These are phyloP conservation scores for Kodamaea nitidulidarum DNA, from an alignment of 805 yeast genomes.

Conservation along the genomic window DNA sequence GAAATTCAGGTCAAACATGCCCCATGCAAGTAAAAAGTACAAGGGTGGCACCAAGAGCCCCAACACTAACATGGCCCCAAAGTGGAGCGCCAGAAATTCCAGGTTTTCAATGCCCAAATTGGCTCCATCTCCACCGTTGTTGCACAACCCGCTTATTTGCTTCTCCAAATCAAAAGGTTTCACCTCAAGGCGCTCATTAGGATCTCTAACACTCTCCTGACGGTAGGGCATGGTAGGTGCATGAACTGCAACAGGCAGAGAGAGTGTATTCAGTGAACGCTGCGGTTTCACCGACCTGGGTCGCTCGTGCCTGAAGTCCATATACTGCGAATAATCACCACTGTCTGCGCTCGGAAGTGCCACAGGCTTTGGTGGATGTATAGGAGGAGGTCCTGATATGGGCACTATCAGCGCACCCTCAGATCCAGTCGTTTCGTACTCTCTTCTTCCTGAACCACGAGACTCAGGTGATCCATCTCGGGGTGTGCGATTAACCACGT, in stretches of 20 bases:
- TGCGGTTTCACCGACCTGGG: slow-evolving; percentile 11
- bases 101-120: background rate
- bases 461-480: background rate
- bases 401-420: background rate
- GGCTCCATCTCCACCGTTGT: background rate
- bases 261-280: slow-evolving; percentile 6
- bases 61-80: slow-evolving; percentile 21
- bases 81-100: slow-evolving; percentile 3
- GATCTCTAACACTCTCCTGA: background rate
- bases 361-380: slow-evolving; percentile 3
- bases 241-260: slow-evolving; percentile 5
- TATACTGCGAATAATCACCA: slow-evolving; percentile 6
- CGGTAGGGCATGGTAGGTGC: background rate
- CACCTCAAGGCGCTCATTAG: too few species aligned
- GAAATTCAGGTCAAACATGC: slow-evolving; percentile 29
- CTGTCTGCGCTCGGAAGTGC: background rate
- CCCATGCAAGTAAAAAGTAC: slow-evolving; percentile 32
- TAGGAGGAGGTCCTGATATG: slow-evolving; percentile 3
- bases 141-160: slow-evolving; percentile 7
- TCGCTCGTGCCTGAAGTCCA: slow-evolving; percentile 14
- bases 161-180: slow-evolving; percentile 11
- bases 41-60: slow-evolving; percentile 37
- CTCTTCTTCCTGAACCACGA: too few species aligned
- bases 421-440: too few species aligned
- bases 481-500: too few species aligned